Base-by-base conservation (phyloP, 2,329 filamentous ascomycete genomes). In the Epichloe baconii region DNA sequence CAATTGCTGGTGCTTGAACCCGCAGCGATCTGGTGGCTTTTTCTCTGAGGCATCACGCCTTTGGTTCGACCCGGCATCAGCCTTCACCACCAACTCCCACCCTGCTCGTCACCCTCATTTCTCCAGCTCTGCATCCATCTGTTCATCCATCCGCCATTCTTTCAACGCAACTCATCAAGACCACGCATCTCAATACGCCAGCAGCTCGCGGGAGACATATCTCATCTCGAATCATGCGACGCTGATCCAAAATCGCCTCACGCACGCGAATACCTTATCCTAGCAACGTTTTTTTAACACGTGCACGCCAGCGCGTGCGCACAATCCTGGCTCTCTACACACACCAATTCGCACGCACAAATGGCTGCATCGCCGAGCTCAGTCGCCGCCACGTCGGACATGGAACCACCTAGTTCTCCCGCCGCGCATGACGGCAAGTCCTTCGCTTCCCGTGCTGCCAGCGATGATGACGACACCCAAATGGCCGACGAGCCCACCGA, bases 401-500 rank as follows among this genome's bases (percentile, higher is more conserved):
- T 66, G 36, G 74, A 76, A 52, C 61, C 64, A 1, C 67, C 68
- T 21, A 75, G 72, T 58, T 77, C 74, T 8, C 74, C 74, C 21
- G 64, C 58, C 23, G 66, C 64, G 35, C 57, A 57, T 49, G 71
- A 73, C 55, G 59, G 60, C 57, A 74, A 74, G 59, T 76, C 73
- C 3, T 74, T 75, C 54, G 63, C 68, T 55, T 72, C 72, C 23
- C 70, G 68, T 60, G 66, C 63, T 53, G 63, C 59, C 53, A 70
- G 69, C 51, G 74, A 76, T 47, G 73, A 76, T 54, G 74, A 76
- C 37, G 72, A 74, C 56, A 66, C 66, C 11, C 65, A 62, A 23
- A 70, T 71, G 65, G 64, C 61, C 54, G 66, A 68, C 53, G 67
- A 63, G 52, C 74, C 68, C 17, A 70, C 71, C 34, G 72, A 76